Evolutionary conservation across 306 rosid genomes (phyloP).

Genomic region (Alnus rubra): DNA sequence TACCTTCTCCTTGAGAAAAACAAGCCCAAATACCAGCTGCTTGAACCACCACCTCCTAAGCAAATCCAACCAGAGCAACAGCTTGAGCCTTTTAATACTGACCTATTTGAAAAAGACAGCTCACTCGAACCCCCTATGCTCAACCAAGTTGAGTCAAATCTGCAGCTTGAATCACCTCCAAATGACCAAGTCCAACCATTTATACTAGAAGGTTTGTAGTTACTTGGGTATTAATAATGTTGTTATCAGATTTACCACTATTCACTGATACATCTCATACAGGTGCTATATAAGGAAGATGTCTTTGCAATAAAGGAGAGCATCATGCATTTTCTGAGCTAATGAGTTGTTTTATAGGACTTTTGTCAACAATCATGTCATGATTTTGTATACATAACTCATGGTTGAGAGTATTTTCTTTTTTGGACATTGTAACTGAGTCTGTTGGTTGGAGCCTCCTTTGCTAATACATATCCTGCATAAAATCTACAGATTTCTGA

Average conservation of each 20-base stretch:
- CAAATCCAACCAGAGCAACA: constrained; percentile 34
- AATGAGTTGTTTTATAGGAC: constrained; percentile 37
- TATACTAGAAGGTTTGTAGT: constrained; percentile 88
- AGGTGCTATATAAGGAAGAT: constrained; percentile 80
- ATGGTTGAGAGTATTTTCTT: background rate
- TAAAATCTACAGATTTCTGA: too few relatives aligned
- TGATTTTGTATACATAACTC: constrained; percentile 30
- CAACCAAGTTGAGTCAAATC: constrained; percentile 40
- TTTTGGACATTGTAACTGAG: background rate
- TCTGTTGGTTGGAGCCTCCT: background rate
- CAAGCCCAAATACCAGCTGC: constrained; percentile 81
- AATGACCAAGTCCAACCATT: constrained; percentile 65
- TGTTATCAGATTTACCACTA: constrained; percentile 57
- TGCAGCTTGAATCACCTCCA: constrained; percentile 46
- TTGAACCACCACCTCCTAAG: constrained; percentile 47
- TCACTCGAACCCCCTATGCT: constrained; percentile 43
- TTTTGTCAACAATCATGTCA: constrained; percentile 30
- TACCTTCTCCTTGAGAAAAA: constrained; percentile 88
- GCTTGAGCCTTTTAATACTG: constrained; percentile 38
- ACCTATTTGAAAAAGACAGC: constrained; percentile 39
- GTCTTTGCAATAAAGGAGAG: constrained; percentile 54
- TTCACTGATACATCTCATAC: constrained; percentile 71
- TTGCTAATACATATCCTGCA: too few relatives aligned
- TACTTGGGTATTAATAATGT: constrained; percentile 61
- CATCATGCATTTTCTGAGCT: constrained; percentile 42